phyloP scores from a whole-genome alignment of 108 stramenopile genomes.

The Pseudonitzschia pungens region DNA sequence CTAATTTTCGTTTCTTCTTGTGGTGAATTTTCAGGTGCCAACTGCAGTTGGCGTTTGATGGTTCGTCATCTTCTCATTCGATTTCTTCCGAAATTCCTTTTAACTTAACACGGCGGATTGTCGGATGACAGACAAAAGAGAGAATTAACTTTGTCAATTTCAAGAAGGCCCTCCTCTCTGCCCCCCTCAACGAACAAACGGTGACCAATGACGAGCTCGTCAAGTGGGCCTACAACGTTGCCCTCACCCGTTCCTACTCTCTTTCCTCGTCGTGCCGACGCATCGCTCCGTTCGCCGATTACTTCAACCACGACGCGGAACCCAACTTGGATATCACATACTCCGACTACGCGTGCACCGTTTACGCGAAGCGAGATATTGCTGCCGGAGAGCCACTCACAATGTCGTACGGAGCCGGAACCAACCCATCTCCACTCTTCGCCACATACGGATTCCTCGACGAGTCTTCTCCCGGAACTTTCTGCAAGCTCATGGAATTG shows the following conservation, averaged over 20 bases:
- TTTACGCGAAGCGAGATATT: conserved; percentile 38
- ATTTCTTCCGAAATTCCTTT: background rate
- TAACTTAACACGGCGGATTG: background rate
- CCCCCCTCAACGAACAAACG: conserved; percentile 13
- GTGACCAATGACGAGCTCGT: conserved; percentile 1
- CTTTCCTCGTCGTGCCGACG: conserved; percentile 12
- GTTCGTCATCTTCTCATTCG: background rate
- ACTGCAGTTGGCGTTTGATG: too few relatives aligned
- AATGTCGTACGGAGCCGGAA: conserved; percentile 45
- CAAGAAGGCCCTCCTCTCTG: conserved; percentile 8
- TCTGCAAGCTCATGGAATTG: conserved; percentile 48
- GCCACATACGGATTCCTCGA: conserved; percentile 59
- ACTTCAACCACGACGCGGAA: conserved; percentile 29
- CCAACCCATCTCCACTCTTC: conserved; percentile 47
- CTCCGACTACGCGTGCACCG: conserved; percentile 15
- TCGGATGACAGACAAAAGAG: conserved; percentile 9
- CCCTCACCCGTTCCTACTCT: conserved; percentile 11
- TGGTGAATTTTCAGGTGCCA: too few relatives aligned
- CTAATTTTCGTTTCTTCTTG: conserved; percentile 34
- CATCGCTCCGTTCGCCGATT: conserved; percentile 49
- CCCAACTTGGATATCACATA: conserved; percentile 40
- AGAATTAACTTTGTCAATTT: conserved; percentile 19
- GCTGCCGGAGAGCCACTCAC: conserved; percentile 46
- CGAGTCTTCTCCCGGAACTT: conserved; percentile 46
- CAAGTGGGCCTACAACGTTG: conserved; percentile 29